These are phyloP conservation scores for Vicia faba DNA, from an alignment of 306 rosid species.

Conservation along the genomic window DNA sequence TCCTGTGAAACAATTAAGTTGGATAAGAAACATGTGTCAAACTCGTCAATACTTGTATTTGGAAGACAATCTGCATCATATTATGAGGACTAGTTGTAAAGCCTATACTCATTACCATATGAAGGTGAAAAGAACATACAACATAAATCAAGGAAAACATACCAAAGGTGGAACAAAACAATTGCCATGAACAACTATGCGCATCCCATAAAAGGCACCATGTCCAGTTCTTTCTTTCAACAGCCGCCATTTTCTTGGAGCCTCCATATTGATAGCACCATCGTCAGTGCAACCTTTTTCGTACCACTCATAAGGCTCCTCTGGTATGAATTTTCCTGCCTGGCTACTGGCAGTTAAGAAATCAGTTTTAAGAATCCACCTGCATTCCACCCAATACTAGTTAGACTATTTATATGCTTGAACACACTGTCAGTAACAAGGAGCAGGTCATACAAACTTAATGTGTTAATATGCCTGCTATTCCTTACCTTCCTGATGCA, in stretches of 20 bases:
- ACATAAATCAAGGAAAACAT: conserved; percentile 34
- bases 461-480: background rate
- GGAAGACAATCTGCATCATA: conserved; percentile 15
- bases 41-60: conserved; percentile 3
- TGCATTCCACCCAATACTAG: conserved; percentile 44
- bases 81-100: conserved; percentile 2
- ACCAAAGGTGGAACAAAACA: conserved; percentile 90
- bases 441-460: background rate
- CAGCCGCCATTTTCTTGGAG: conserved; percentile 95
- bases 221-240: conserved; percentile 83
- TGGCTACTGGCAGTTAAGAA: conserved; percentile 69
- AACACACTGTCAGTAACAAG: background rate
- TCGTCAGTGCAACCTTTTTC: conserved; percentile 75
- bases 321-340: conserved; percentile 67
- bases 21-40: conserved; percentile 15
- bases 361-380: conserved; percentile 95
- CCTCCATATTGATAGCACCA: conserved; percentile 86
- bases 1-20: conserved; percentile 54
- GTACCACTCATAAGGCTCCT: conserved; percentile 94
- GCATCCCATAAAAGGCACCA: conserved; percentile 84
- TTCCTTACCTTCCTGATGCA: conserved; percentile 87
- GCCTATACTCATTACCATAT: conserved; percentile 2
- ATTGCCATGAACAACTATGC: conserved; percentile 72
- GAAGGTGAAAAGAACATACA: conserved; percentile 15
- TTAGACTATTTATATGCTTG: conserved; percentile 30